Evolutionary conservation across 306 rosid species (phyloP).

Genomic region (Dryas octopetala): DNA sequence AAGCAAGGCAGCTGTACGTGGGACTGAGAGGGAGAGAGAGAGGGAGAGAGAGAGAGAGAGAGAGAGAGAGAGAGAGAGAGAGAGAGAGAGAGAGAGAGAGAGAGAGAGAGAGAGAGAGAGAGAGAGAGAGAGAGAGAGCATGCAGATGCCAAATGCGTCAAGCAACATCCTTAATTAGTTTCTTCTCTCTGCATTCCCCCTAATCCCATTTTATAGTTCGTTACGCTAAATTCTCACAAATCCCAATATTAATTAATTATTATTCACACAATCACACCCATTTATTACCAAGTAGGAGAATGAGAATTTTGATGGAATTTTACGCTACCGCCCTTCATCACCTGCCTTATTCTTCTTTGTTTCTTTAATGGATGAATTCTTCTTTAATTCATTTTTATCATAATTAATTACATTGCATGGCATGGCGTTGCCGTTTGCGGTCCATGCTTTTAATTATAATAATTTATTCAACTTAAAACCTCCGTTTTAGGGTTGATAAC

Average conservation of each 20-base stretch:
- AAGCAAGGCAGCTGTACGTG: not conserved
- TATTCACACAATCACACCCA: conserved; percentile 1
- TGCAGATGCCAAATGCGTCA: conserved; percentile 49
- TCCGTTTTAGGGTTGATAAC: no score
- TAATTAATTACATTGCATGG: no score
- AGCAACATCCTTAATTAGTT: conserved; percentile 51
- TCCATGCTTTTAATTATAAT: no score
- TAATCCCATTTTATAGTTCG: conserved; percentile 67
- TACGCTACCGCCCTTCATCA: conserved; percentile 37
- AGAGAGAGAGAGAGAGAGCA: not conserved
- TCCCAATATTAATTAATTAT: conserved; percentile 46
- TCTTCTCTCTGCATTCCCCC: conserved; percentile 24
- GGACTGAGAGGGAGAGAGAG: not conserved
- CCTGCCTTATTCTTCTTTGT: conserved; percentile 27
- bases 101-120: not conserved
- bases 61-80: not conserved
- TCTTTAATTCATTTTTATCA: not conserved
- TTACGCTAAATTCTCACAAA: conserved; percentile 95
- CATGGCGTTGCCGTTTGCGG: no score
- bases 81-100: not conserved
- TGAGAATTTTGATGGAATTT: conserved; percentile 33
- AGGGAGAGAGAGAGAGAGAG: not conserved
- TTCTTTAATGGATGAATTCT: not conserved
- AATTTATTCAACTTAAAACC: no score
- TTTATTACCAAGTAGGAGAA: conserved; percentile 26